Evolutionary conservation across 768 basidiomycete genomes (phyloP).

Genomic region (Asterophora lycoperdoides): DNA sequence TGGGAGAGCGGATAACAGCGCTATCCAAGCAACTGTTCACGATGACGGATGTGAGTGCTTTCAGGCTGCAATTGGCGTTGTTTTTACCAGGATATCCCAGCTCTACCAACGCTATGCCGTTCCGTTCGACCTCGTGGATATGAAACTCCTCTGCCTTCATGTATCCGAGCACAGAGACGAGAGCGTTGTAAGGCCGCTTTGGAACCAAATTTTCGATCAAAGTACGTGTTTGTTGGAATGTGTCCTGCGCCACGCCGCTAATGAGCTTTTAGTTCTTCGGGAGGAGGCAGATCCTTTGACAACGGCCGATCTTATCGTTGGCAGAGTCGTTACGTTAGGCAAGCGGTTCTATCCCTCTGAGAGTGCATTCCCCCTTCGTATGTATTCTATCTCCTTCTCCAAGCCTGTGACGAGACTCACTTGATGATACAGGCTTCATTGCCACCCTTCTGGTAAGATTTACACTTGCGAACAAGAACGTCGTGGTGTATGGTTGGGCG

Average conservation of each 20-base stretch:
- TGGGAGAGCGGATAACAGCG: constrained; percentile 58
- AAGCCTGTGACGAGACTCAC: neutral
- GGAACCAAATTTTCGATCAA: constrained; percentile 83
- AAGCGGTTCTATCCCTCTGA: constrained; percentile 90
- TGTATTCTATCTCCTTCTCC: constrained; percentile 25
- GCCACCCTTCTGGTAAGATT: constrained; percentile 74
- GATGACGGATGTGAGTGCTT: constrained; percentile 70
- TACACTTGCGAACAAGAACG: constrained; percentile 53
- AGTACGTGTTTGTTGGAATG: constrained; percentile 38
- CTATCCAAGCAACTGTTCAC: constrained; percentile 62
- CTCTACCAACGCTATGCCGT: constrained; percentile 86
- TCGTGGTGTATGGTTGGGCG: constrained; percentile 76
- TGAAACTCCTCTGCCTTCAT: constrained; percentile 87
- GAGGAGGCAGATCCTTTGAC: constrained; percentile 49
- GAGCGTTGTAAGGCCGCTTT: constrained; percentile 74
- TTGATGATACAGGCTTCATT: constrained; percentile 59
- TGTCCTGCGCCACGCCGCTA: constrained; percentile 1
- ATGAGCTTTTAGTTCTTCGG: constrained; percentile 43
- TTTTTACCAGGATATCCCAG: constrained; percentile 35
- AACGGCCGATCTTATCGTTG: constrained; percentile 59
- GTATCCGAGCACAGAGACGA: constrained; percentile 92
- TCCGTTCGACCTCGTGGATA: constrained; percentile 76
- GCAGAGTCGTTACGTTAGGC: constrained; percentile 66
- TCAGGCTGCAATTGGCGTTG: constrained; percentile 2
- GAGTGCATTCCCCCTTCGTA: constrained; percentile 84